phyloP scores from a whole-genome alignment of 768 basidiomycete species.

The Trametes punicea region DNA sequence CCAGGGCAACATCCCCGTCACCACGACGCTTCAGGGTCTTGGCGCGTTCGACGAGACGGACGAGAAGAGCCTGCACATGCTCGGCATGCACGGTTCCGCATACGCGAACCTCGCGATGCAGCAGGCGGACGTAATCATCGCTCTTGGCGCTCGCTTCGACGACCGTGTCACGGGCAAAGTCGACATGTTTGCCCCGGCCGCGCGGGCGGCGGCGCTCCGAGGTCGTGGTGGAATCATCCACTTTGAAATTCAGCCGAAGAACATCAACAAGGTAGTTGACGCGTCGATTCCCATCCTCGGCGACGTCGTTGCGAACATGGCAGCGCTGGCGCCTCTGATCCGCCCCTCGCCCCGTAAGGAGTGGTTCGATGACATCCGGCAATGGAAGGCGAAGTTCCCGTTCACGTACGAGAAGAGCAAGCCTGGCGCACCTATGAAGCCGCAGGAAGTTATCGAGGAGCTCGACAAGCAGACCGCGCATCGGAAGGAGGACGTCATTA shows the following conservation, averaged over 20 bases:
- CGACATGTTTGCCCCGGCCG: constrained; percentile 86
- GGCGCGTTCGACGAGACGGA: constrained; percentile 93
- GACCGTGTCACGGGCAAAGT: constrained; percentile 96
- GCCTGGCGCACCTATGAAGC: constrained; percentile 76
- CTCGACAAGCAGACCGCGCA: constrained; percentile 76
- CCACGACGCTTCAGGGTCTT: constrained; percentile 93
- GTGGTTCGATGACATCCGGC: constrained; percentile 82
- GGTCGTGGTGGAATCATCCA: constrained; percentile 97
- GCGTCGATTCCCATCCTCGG: constrained; percentile 93
- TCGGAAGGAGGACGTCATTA: constrained; percentile 81
- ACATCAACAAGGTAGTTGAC: constrained; percentile 97
- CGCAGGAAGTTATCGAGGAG: constrained; percentile 95
- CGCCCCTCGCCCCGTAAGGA: constrained; percentile 55
- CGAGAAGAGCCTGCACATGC: constrained; percentile 88
- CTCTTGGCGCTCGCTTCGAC: constrained; percentile 94
- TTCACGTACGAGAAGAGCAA: constrained; percentile 77
- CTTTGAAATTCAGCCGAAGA: constrained; percentile 98
- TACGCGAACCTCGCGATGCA: constrained; percentile 99
- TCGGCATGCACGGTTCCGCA: constrained; percentile 97
- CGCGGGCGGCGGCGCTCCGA: constrained; percentile 76
- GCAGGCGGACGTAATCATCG: constrained; percentile 95
- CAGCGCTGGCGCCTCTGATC: constrained; percentile 78
- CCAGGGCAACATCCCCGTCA: constrained; percentile 93
- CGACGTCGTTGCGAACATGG: constrained; percentile 84
- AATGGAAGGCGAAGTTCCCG: constrained; percentile 86